Evolutionary conservation across 163 green algal genomes (phyloP).

Genomic region (Prototheca cutis): DNA sequence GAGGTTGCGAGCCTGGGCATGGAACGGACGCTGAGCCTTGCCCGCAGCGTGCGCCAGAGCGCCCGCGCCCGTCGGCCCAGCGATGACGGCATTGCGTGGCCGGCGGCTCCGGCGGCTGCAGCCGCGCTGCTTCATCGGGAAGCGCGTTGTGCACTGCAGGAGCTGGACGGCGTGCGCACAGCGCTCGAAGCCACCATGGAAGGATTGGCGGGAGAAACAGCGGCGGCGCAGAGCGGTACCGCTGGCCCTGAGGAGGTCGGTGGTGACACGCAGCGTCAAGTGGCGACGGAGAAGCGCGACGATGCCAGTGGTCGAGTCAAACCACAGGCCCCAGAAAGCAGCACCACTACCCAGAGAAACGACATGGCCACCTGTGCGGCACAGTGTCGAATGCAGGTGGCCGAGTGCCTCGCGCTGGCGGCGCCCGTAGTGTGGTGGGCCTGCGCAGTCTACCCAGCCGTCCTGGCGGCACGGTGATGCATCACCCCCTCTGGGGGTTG

Average conservation of each 20-base stretch:
- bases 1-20: constrained; percentile 20
- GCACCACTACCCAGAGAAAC: no score
- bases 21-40: constrained; percentile 18
- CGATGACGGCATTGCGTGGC: constrained; percentile 18
- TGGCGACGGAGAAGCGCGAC: background rate
- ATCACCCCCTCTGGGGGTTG: no score
- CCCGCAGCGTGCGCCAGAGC: constrained; percentile 1
- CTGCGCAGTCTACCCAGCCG: background rate
- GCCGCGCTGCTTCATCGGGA: constrained; percentile 12
- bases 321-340: no score
- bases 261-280: no score
- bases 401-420: background rate
- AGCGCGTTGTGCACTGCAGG: constrained; percentile 11
- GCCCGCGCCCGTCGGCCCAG: constrained; percentile 7
- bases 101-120: background rate
- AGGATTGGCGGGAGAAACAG: background rate
- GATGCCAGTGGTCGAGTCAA: background rate
- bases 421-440: background rate
- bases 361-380: no score
- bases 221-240: no score
- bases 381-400: background rate
- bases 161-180: constrained; percentile 5
- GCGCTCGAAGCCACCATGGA: background rate
- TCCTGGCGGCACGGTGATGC: background rate
- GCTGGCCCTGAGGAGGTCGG: no score